A percentile compares a stretch with the other conserved stretches of the same genome.
Evolutionary conservation across 23 red algal species (phyloP).

Genomic region (Agarophyton chilense): DNA sequence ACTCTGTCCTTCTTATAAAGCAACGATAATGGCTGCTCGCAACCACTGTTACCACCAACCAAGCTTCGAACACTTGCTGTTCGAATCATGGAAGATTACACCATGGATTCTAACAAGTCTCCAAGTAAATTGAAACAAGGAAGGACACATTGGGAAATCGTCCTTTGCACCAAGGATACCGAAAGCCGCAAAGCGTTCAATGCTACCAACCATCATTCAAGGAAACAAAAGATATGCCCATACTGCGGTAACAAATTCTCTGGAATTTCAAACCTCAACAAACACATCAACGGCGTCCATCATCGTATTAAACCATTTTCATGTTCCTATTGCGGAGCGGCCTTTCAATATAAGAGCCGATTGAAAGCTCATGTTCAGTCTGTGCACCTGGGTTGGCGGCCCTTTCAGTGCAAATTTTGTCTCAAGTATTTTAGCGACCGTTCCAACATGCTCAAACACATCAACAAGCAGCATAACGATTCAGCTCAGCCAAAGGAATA

Average conservation of each 20-base stretch:
- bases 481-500: not conserved
- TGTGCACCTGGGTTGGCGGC: slow-evolving; percentile 18
- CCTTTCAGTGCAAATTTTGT: not conserved
- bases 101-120: not conserved
- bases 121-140: not conserved
- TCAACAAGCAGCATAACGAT: not conserved
- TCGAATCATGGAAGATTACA: not conserved
- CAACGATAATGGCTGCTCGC: not conserved
- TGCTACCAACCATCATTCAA: not conserved
- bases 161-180: not conserved
- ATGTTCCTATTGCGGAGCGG: slow-evolving; percentile 29
- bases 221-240: slow-evolving; percentile 2
- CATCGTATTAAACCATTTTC: slow-evolving; percentile 34
- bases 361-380: not conserved
- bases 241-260: slow-evolving; percentile 10
- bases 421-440: not conserved
- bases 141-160: not conserved
- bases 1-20: not conserved
- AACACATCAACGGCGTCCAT: slow-evolving; percentile 67
- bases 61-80: not conserved
- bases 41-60: not conserved
- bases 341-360: slow-evolving; percentile 22
- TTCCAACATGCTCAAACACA: slow-evolving; percentile 29
- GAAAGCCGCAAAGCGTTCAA: not conserved
- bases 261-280: slow-evolving; percentile 54